Base-by-base conservation (phyloP, 2,329 filamentous ascomycete species). In the Alternaria tenuissima region DNA sequence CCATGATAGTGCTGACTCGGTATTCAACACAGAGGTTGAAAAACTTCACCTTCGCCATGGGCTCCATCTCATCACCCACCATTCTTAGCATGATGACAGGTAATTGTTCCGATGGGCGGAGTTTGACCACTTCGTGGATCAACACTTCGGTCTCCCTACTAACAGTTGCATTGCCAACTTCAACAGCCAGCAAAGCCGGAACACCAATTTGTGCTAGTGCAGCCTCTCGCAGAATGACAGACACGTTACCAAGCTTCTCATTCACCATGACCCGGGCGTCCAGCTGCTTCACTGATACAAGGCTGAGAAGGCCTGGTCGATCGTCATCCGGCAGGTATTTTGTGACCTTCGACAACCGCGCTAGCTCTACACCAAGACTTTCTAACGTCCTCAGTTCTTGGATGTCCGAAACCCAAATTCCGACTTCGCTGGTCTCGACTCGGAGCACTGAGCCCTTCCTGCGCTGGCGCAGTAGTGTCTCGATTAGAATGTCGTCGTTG, bases 251-350 rank as follows among this genome's bases (percentile, higher is more conserved):
- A 57, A 97, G 82, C 36, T 86, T 84, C 2, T 88, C 86, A 43
- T 89, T 90, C 49, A 94, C 76, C 43, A 91, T 86, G 9, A 92
- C 78, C 26, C 84, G 82, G 8, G 86, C 78, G 28, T 89, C 84
- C 7, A 92, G 69, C 18, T 88, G 87, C 53, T 88, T 86, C 54
- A 97, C 77, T 30, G 88, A 82, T 0, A 86, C 83, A 38, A 99
- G 82, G 0, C 90, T 93, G 38, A 99, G 82, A 20, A 98, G 82
- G 0, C 95, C 95, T 2, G 95, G 95, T 2, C 94, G 87, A 70
- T 99, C 94, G 77, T 99, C 95, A 69, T 99, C 94, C 0, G 95
- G 94, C 3, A 99, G 84, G 75, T 98, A 98, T 75, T 97, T 98
- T 7, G 94, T 87, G 26, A 99, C 93, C 0, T 89, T 94, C 0